A percentile compares a stretch with the other conserved stretches of the same genome.
These are phyloP conservation scores for Akanthomyces uredinophilus DNA, from an alignment of 2,329 filamentous ascomycete genomes.

Conservation along the genomic window DNA sequence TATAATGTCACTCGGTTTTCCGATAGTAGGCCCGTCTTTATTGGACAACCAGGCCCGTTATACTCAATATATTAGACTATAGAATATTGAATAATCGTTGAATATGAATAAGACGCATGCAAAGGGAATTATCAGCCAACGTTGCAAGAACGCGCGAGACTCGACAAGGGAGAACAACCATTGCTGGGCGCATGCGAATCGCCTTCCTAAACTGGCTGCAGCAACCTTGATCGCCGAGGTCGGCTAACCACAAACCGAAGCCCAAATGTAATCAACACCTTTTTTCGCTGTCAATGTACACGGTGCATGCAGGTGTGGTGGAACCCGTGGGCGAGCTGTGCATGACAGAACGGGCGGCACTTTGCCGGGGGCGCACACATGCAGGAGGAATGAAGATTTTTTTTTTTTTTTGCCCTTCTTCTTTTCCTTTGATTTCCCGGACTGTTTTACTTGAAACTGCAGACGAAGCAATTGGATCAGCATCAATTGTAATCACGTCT, in stretches of 20 bases:
- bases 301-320: neutral
- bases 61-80: neutral
- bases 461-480: neutral
- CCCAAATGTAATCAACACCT: neutral
- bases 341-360: slow-evolving; percentile 2
- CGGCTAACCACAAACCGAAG: slow-evolving; percentile 1
- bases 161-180: neutral
- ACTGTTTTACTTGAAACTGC: neutral
- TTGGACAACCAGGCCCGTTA: neutral
- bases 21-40: too few relatives aligned
- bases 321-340: neutral
- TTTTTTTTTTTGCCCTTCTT: neutral
- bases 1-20: too few relatives aligned
- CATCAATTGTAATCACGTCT: neutral
- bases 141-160: neutral
- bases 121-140: neutral
- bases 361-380: neutral
- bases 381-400: neutral
- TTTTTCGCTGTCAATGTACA: neutral
- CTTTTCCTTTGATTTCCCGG: too few relatives aligned
- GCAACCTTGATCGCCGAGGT: slow-evolving; percentile 5
- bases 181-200: neutral
- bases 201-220: slow-evolving; percentile 7
- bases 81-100: too few relatives aligned
- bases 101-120: neutral